Conservation (phyloP, 1,284 basidiomycete genomes). For the Trametes polyzona region DNA sequence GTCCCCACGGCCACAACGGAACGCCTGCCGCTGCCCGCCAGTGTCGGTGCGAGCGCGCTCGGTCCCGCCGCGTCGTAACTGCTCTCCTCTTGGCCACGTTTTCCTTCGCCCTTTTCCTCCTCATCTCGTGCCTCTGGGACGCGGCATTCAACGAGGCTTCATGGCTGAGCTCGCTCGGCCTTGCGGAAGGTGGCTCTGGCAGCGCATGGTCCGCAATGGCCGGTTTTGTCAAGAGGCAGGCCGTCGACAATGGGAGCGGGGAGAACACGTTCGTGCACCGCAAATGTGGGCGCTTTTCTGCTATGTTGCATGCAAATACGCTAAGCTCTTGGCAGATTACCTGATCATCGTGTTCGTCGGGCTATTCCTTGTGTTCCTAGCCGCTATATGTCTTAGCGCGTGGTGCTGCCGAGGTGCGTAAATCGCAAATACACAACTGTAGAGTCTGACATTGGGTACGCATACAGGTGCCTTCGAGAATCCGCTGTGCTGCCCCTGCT, state of each 20-base stretch:
- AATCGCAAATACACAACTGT: no score
- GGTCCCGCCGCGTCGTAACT: slow-evolving; percentile 13
- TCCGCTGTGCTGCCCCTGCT: slow-evolving; percentile 29
- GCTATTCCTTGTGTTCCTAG: slow-evolving; percentile 23
- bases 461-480: slow-evolving; percentile 24
- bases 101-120: slow-evolving; percentile 9
- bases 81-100: slow-evolving; percentile 13
- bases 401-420: slow-evolving; percentile 27
- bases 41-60: slow-evolving; percentile 16
- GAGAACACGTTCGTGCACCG: slow-evolving; percentile 18
- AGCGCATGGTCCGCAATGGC: slow-evolving; percentile 18
- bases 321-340: no score
- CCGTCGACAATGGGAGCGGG: neutral
- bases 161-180: slow-evolving; percentile 13
- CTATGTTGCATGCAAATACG: no score
- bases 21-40: neutral
- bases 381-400: slow-evolving; percentile 23
- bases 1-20: slow-evolving; percentile 9
- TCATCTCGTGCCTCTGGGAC: slow-evolving; percentile 17
- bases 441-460: no score
- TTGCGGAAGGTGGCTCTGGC: slow-evolving; percentile 14
- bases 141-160: slow-evolving; percentile 15
- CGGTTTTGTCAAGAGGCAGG: slow-evolving; percentile 26
- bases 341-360: slow-evolving; percentile 27
- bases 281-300: slow-evolving; percentile 16